These are phyloP conservation scores for Linnemannia schmuckeri DNA, from an alignment of 192 early-diverging fungal species.

Conservation along the genomic window DNA sequence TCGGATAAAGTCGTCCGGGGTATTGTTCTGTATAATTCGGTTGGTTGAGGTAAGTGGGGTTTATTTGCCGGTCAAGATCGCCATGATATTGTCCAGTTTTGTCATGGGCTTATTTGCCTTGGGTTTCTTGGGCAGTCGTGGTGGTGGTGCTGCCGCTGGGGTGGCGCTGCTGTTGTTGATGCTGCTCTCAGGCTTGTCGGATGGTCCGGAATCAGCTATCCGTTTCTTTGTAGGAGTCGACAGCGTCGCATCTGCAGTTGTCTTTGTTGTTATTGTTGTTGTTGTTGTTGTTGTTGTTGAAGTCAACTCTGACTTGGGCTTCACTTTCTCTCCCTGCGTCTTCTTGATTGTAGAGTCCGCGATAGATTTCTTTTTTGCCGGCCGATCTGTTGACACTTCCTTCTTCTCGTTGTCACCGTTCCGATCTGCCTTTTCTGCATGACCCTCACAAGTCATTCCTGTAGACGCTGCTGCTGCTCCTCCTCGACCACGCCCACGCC, in stretches of 20 bases:
- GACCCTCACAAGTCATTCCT: background rate
- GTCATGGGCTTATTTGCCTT: constrained; percentile 23
- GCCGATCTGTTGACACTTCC: background rate
- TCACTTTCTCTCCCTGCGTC: background rate
- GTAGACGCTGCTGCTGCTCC: background rate
- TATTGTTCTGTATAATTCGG: background rate
- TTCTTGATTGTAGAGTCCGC: constrained; percentile 2
- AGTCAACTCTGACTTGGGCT: background rate
- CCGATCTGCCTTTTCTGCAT: background rate
- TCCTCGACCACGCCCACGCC: constrained; percentile 21
- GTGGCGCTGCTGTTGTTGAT: background rate
- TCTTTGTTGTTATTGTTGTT: background rate
- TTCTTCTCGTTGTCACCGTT: background rate
- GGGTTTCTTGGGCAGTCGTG: constrained; percentile 21
- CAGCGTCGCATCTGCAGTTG: background rate
- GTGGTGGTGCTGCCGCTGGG: background rate
- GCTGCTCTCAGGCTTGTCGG: background rate
- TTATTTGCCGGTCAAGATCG: constrained; percentile 45
- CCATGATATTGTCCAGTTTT: constrained; percentile 54
- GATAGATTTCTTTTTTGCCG: background rate
- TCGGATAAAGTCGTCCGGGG: background rate
- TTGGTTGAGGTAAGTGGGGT: no score
- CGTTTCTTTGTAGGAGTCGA: background rate
- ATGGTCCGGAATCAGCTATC: background rate
- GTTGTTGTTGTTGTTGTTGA: background rate